Percentiles rank a stretch among this genome's conserved stretches.
These are phyloP conservation scores for Cyclotella baltica DNA, from an alignment of 108 stramenopile genomes.

Conservation along the genomic window DNA sequence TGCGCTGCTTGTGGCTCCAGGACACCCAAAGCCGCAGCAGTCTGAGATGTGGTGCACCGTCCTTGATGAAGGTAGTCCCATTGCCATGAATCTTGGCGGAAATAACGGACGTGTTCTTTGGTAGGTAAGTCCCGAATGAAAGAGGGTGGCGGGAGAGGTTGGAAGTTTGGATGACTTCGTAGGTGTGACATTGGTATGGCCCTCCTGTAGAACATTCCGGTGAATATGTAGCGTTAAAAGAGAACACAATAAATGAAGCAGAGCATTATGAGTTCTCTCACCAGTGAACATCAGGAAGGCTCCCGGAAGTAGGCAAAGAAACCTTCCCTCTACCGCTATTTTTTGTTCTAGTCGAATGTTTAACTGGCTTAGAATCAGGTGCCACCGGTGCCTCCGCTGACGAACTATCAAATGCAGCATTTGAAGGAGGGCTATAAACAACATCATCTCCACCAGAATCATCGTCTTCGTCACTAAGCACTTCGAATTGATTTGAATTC, in stretches of 20 bases:
- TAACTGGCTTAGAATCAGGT: not conserved
- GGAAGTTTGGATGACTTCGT: slow-evolving; percentile 77
- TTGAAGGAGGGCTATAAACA: slow-evolving; percentile 16
- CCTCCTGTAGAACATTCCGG: slow-evolving; percentile 16
- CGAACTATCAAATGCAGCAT: not conserved
- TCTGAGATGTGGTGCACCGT: slow-evolving; percentile 85
- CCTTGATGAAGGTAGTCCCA: slow-evolving; percentile 88
- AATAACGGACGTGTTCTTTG: slow-evolving; percentile 73
- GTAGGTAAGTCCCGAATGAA: slow-evolving; percentile 46
- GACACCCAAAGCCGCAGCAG: slow-evolving; percentile 82
- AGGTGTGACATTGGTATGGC: slow-evolving; percentile 81
- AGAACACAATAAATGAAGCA: not conserved
- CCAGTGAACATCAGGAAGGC: slow-evolving; percentile 84
- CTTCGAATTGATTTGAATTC: slow-evolving; percentile 6
- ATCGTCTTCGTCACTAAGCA: slow-evolving; percentile 1
- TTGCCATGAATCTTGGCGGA: slow-evolving; percentile 92
- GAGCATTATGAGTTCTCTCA: not conserved
- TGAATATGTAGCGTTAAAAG: not conserved
- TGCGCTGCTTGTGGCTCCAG: slow-evolving; percentile 65
- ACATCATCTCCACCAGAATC: slow-evolving; percentile 18
- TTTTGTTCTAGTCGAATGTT: not conserved
- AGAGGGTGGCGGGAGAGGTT: slow-evolving; percentile 68
- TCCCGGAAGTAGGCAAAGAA: slow-evolving; percentile 45
- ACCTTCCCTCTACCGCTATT: slow-evolving; percentile 9
- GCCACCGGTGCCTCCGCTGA: slow-evolving; percentile 1